Base-by-base conservation (phyloP, 169 alveolate genomes). In the Plasmodium ovale region DNA sequence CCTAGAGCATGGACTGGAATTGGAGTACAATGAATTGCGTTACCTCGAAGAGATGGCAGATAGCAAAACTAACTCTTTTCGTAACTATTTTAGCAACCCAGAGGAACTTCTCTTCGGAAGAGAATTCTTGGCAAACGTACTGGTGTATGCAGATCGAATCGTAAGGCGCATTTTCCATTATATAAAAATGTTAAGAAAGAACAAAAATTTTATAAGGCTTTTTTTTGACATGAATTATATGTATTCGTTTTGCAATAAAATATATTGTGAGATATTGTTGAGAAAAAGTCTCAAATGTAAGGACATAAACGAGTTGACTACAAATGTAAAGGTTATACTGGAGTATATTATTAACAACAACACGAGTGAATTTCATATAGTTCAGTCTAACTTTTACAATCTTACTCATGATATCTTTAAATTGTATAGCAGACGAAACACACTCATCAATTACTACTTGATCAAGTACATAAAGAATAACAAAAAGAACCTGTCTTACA, bases 211-310 rank as follows among this genome's bases (percentile, higher is more conserved):
- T 21, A 82, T 82, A 3, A 65, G 53, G 21, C 21, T 82, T 14
- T 82, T 82, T 35, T 82, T 82, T 47, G 84, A 82, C 25, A 65
- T 82, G 12, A 82, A 82, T 27, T 51, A 82, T 67, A n/a, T 82
- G 27, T 82, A 82, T 21, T 31, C 35, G 31, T 82, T 82, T 44
- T 82, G 90, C 37, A 72, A 82, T 53, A 82, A 67, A 9, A 51
- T 31, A 16, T 82, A 33, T 53, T 82, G 90, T 19, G 6, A 65
- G 44, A 64, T 65, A 14, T 33, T 82, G 5, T 27, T 64, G 29
- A 82, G 54, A 16, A 23, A 67, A 0, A 35, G 72, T 0, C 29
- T 82, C n/a, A 82, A 82, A 53, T 23, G 62, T 25, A 65, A 82
- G 37, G 72, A 82, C 37, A 19, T 2, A 9, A 19, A 67, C 49